Evolutionary conservation across 805 yeast genomes (phyloP).

Genomic region (Yamadazyma scolyti): DNA sequence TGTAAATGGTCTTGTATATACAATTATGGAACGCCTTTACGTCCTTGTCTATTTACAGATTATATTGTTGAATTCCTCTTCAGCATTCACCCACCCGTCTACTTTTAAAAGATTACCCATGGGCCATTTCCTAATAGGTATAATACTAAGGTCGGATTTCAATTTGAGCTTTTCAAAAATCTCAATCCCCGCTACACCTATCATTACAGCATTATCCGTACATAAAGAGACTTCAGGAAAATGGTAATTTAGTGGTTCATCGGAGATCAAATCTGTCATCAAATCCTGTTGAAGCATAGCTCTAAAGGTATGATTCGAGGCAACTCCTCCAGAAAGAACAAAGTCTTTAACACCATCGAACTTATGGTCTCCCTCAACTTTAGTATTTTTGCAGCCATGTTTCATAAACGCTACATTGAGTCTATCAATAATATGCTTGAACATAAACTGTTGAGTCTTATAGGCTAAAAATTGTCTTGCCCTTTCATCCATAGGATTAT

Average conservation of each 20-base stretch:
- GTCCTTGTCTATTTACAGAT: conserved; percentile 6
- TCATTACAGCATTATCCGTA: conserved; percentile 96
- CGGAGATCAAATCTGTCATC: conserved; percentile 10
- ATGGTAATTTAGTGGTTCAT: conserved; percentile 30
- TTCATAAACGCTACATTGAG: conserved; percentile 47
- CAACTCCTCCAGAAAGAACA: conserved; percentile 94
- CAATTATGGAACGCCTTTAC: too few species aligned
- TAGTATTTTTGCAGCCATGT: conserved; percentile 19
- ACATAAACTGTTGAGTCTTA: conserved; percentile 60
- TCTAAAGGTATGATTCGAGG: conserved; percentile 63
- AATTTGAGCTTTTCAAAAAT: conserved; percentile 53
- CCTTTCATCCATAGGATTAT: conserved; percentile 15
- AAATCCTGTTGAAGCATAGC: conserved; percentile 40
- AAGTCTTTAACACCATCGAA: conserved; percentile 47
- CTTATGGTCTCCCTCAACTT: conserved; percentile 28
- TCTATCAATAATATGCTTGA: conserved; percentile 69
- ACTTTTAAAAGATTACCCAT: conserved; percentile 46
- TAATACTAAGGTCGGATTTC: conserved; percentile 48
- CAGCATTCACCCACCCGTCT: conserved; percentile 48
- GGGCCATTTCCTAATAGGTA: conserved; percentile 86
- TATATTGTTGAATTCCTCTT: conserved; percentile 13
- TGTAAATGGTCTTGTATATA: too few species aligned
- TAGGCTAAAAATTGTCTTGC: conserved; percentile 49
- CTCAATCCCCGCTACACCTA: conserved; percentile 96
- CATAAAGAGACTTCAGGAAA: conserved; percentile 74